A percentile compares a stretch with the other conserved stretches of the same genome.
These are phyloP conservation scores for Didymella keratinophila DNA, from an alignment of 2,329 filamentous ascomycete species.

Conservation along the genomic window DNA sequence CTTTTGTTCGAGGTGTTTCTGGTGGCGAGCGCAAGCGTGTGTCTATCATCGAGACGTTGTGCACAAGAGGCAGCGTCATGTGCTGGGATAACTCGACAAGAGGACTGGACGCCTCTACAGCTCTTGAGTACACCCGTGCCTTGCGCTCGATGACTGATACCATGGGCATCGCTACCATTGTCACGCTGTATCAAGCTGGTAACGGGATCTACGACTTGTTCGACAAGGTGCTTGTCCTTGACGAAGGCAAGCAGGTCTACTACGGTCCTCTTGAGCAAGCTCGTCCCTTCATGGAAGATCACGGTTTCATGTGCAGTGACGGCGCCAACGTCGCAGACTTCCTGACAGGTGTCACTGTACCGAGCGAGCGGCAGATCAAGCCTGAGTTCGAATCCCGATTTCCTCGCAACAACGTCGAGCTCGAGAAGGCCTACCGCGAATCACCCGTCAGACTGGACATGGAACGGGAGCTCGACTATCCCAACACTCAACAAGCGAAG, in stretches of 20 bases:
- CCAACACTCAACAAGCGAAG: slow-evolving; percentile 57
- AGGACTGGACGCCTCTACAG: slow-evolving; percentile 51
- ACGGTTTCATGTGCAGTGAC: slow-evolving; percentile 71
- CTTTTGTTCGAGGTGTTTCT: slow-evolving; percentile 70
- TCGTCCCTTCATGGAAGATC: slow-evolving; percentile 69
- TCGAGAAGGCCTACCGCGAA: slow-evolving; percentile 59
- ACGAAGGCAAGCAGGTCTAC: slow-evolving; percentile 79
- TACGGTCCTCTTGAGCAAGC: slow-evolving; percentile 70
- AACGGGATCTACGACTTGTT: slow-evolving; percentile 67
- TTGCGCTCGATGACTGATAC: slow-evolving; percentile 60
- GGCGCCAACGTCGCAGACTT: slow-evolving; percentile 76
- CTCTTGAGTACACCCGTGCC: slow-evolving; percentile 63
- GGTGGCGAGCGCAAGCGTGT: slow-evolving; percentile 75
- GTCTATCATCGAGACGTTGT: slow-evolving; percentile 70
- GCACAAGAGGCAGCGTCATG: slow-evolving; percentile 65
- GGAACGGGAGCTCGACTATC: slow-evolving; percentile 65
- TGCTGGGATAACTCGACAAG: slow-evolving; percentile 57
- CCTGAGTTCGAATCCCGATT: slow-evolving; percentile 52
- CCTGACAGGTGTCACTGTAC: slow-evolving; percentile 72
- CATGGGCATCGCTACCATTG: slow-evolving; percentile 58
- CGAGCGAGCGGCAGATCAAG: slow-evolving; percentile 53
- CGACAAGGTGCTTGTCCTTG: slow-evolving; percentile 76
- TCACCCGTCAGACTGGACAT: slow-evolving; percentile 59
- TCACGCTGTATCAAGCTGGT: slow-evolving; percentile 63
- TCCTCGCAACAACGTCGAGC: slow-evolving; percentile 55